Base-by-base conservation (phyloP, 208 protist genomes). In the Tritrichomonas musculus region DNA sequence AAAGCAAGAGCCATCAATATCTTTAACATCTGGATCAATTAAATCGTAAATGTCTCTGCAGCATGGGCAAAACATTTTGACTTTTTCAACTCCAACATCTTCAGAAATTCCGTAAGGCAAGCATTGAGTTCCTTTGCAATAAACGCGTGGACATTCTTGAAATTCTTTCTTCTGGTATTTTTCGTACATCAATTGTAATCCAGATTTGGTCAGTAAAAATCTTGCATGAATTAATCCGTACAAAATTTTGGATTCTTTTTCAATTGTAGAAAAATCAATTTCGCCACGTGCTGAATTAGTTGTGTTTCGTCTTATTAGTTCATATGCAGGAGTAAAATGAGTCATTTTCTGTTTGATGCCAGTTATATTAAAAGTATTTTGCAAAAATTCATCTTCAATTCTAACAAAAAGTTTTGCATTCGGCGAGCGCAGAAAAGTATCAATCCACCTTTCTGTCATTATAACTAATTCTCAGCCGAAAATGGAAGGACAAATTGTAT, bases 21-120 rank as follows among this genome's bases (percentile, higher is more conserved):
- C 0, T 4, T 30, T 50, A 1, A n/a, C 11, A 88, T 17, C 20
- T 39, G 13, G 47, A 39, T 88, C 77, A n/a, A 33, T 27, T 39
- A 57, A 17, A 47, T 53, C 47, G 22, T 88, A 88, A 20, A 57
- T 88, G 8, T 88, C 77, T 5, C 47, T 14, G 77, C 77, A 88
- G 47, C 47, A 53, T 2, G 77, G 77, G 27, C 77, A 88, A 50
- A 88, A 88, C 77, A 88, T 88, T 88, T 88, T 53, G 17, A 88
- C 27, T 39, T 53, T 88, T 60, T 25, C 47, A 11, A 33, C 47
- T 13, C 47, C 47, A 20, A 33, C n/a, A 39, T 88, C 77, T 88
- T 88, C 77, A 1, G 41, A 88, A 33, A 60, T n/a, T 20, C 77
- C 77, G n/a, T 39, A 88, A 9, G 77, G 77, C 5, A 88, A 11